A percentile compares a stretch with the other conserved stretches of the same genome.
Evolutionary conservation across 192 early-diverging fungal species (phyloP).

Genomic region (Thoreauomyces humboldtii): DNA sequence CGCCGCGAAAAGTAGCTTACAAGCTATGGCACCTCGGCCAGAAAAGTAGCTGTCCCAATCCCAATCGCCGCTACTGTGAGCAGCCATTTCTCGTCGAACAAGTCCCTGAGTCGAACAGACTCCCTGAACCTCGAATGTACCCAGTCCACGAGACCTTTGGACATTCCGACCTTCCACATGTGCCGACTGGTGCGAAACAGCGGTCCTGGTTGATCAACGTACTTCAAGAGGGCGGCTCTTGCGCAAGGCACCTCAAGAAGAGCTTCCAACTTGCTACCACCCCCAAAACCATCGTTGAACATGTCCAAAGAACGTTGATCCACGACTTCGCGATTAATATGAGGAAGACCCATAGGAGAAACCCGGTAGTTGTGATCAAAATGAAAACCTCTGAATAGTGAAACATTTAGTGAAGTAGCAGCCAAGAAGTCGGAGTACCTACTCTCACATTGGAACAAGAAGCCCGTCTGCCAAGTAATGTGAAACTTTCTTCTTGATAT

Average conservation of each 20-base stretch:
- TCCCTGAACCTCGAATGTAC: neutral
- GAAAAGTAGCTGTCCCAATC: too few species aligned
- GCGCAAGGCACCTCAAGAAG: neutral
- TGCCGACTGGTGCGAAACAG: neutral
- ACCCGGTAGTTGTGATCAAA: neutral
- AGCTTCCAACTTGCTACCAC: neutral
- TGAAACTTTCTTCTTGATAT: neutral
- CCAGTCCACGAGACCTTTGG: conserved; percentile 1
- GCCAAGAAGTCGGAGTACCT: too few species aligned
- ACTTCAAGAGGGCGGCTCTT: neutral
- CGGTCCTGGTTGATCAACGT: neutral
- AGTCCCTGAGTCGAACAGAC: neutral
- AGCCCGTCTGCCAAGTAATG: neutral
- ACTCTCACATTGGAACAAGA: neutral
- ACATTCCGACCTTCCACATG: conserved; percentile 6
- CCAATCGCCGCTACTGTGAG: neutral
- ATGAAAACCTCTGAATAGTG: neutral
- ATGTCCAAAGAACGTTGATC: neutral
- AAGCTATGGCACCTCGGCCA: neutral
- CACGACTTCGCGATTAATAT: neutral
- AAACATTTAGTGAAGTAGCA: too few species aligned
- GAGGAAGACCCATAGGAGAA: neutral
- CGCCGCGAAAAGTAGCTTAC: neutral
- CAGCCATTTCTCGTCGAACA: conserved; percentile 1
- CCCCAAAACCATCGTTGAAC: neutral